Base-by-base conservation (phyloP, 2,329 filamentous ascomycete species). In the Alternaria brassicicola region DNA sequence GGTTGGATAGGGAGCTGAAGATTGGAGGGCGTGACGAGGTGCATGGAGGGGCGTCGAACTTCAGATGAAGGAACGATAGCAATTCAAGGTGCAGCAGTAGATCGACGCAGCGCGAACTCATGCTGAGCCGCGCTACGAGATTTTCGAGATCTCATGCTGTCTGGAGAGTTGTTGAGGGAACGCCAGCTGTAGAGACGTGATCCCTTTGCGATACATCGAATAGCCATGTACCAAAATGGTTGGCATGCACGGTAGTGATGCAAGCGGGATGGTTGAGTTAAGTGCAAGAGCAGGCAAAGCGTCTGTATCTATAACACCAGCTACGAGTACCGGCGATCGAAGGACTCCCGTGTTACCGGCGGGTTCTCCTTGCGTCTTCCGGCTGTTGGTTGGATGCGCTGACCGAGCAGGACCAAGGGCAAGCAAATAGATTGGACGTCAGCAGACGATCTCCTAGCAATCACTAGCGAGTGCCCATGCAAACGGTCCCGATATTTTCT, bases 21-120 rank as follows among this genome's bases (percentile, higher is more conserved):
- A 45, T 57, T 58, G 52, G 57, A 63, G 56, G 41, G 50, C 35
- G 19, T 42, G 17, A 21, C 21, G 55, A 47, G 38, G 25, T 62
- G 64, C 61, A 67, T 57, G 23, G 36, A 43, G 38, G 55, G 58
- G 60, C 41, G 47, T 42, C 43, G 38, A 52, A 51, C 26, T 52
- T 33, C 39, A 52, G 42, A 28, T 17, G 21, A 23, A 38, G 19
- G 33, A 19, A 26, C 39, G 28, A 52, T 38, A 58, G 52, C 42
- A 60, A 25, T 45, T 13, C 30, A 31, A 43, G 46, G 35, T 49
- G 56, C 50, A 59, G 54, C 35, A 35, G 53, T 30, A 52, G 57
- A 64, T 64, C 57, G 26, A 33, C 55, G 51, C 26, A 61, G 55
- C 56, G 64, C 64, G 64, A 55, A 55, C 51, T 26, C 25, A 36